These are phyloP conservation scores for Selenicereus undatus DNA, from an alignment of 148 eudicot species.

Conservation along the genomic window DNA sequence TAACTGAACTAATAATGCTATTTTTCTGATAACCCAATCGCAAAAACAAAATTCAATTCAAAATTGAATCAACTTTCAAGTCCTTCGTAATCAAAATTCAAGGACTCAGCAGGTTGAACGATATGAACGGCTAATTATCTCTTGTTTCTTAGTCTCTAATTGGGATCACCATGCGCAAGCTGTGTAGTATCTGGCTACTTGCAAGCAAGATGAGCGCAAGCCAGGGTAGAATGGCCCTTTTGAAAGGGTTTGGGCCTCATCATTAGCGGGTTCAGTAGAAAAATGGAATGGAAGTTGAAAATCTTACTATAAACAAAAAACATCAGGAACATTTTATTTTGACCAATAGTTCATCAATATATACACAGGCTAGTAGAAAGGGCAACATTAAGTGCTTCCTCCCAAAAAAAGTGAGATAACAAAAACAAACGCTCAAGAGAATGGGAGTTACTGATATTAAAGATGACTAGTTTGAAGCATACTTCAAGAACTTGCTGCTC, in stretches of 20 bases:
- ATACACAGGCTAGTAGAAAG: neutral
- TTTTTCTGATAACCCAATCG: neutral
- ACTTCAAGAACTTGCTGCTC: conserved; percentile 99
- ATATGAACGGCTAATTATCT: neutral
- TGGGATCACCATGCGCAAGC: neutral
- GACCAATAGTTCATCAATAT: neutral
- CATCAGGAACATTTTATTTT: neutral
- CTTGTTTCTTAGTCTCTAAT: neutral
- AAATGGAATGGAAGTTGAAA: neutral
- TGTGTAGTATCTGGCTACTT: too few species aligned
- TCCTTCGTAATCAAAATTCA: neutral
- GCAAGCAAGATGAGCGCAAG: neutral
- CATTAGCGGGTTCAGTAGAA: neutral
- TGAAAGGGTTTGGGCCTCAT: neutral
- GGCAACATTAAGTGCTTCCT: neutral
- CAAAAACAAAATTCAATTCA: neutral
- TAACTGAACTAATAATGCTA: neutral
- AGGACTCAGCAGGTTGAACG: neutral
- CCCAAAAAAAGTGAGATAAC: neutral
- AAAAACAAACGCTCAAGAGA: conserved; percentile 5
- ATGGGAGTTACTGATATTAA: neutral
- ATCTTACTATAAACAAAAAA: neutral
- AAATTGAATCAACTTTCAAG: neutral
- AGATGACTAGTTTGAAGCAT: conserved; percentile 26
- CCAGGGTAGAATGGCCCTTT: neutral